Conservation (phyloP, 1,284 basidiomycete genomes). For the Pyrrhoderma noxium region DNA sequence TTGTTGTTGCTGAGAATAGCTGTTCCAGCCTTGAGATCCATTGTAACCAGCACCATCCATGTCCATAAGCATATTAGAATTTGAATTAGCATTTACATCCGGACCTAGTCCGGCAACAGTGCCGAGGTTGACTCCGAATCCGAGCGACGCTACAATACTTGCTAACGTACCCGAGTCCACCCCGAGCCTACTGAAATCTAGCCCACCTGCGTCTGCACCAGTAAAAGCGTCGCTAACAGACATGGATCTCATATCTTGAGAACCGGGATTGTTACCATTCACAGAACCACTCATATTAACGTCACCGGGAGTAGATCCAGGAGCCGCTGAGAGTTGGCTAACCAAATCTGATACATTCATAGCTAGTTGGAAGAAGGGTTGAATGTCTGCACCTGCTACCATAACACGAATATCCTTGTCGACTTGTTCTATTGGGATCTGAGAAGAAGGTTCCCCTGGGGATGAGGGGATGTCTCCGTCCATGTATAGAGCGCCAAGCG, state of each 20-base stretch:
- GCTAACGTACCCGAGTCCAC: constrained; percentile 18
- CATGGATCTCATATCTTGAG: not conserved
- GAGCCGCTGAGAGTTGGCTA: constrained; percentile 42
- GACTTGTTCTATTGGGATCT: constrained; percentile 59
- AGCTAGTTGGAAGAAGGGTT: constrained; percentile 53
- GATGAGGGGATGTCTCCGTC: constrained; percentile 65
- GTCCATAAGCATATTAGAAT: too few relatives aligned
- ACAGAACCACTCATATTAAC: constrained; percentile 1
- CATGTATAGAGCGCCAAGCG: constrained; percentile 67
- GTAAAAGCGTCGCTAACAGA: constrained; percentile 4
- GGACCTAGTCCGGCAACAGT: not conserved
- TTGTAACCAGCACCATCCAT: not conserved
- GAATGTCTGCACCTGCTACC: constrained; percentile 61
- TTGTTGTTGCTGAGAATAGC: not conserved
- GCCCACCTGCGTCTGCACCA: not conserved
- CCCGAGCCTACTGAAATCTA: constrained; percentile 18
- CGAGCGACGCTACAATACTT: constrained; percentile 17
- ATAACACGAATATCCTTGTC: constrained; percentile 56
- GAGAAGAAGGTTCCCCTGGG: constrained; percentile 58
- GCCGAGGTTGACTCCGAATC: constrained; percentile 6
- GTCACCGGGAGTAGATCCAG: constrained; percentile 1
- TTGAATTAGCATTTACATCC: not conserved
- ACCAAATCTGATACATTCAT: constrained; percentile 62
- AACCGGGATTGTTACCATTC: not conserved
- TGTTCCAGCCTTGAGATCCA: not conserved